A percentile compares a stretch with the other conserved stretches of the same genome.
These are phyloP conservation scores for Eucalyptus pauciflora DNA, from an alignment of 345 rosid genomes.

Conservation along the genomic window DNA sequence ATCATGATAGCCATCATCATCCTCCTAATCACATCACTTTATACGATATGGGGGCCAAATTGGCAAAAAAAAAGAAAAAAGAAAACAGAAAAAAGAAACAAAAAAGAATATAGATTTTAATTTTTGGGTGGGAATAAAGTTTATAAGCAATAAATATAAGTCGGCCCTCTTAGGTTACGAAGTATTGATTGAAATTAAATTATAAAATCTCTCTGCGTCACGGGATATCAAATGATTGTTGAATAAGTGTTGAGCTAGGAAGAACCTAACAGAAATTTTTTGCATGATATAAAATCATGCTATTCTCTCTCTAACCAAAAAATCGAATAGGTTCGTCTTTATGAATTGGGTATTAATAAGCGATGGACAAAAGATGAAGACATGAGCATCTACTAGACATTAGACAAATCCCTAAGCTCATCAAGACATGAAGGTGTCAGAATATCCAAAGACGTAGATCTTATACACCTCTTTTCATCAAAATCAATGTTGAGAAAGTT, in stretches of 20 bases:
- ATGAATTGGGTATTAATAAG: neutral
- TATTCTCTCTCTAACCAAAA: neutral
- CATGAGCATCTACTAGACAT: neutral
- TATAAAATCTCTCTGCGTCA: neutral
- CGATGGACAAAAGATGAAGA: neutral
- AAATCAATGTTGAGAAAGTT: neutral
- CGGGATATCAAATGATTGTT: neutral
- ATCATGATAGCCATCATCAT: neutral
- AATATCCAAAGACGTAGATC: neutral
- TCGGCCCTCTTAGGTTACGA: neutral
- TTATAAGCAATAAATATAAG: neutral
- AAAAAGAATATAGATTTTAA: neutral
- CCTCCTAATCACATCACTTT: neutral
- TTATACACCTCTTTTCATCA: neutral
- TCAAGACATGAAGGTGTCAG: neutral
- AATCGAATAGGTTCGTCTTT: neutral
- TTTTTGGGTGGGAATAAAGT: neutral
- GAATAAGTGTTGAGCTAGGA: neutral
- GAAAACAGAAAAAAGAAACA: neutral
- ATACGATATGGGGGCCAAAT: neutral
- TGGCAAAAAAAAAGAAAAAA: fast-evolving
- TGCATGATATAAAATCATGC: neutral
- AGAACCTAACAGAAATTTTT: neutral
- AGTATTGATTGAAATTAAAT: neutral
- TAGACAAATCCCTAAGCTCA: neutral